Evolutionary conservation across 306 rosid species (phyloP), one percentile per base, ranked within the genome.

Genomic region (Prinsepia uniflora): DNA sequence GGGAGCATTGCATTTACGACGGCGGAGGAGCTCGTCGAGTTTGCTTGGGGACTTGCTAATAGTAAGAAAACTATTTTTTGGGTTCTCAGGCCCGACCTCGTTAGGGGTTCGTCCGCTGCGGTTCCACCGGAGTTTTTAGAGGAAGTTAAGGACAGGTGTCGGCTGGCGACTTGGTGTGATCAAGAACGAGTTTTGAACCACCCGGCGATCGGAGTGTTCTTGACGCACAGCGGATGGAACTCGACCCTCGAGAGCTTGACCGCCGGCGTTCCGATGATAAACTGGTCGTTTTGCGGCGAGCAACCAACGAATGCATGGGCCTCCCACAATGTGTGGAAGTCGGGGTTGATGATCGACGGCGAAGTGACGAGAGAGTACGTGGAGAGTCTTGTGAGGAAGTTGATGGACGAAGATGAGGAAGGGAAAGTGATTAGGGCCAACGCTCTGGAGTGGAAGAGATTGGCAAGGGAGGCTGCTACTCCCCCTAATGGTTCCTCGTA

Each of bases 221-320:
- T 91, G 68, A 88, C 92, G 0, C 96, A 91, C 42, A 76, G 72
- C 12, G 96, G 97, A 1, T 91, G 97, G 97, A 91, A 86, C 53
- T 91, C 96, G 5, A 88, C 92, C 0, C n/a, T 88, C 7, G 97
- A 91, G 76, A 88, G 92, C 43, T 5, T 88, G 9, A 49, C 83
- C 3, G 65, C 72, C 0, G 92, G 96, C 7, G 88, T 91, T 22
- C 88, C 92, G 1, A 76, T 88, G 84, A 54, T 86, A 4, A 86
- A 84, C 8, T 91, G 96, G 96, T 92, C 96, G 0, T 88, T 91
- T 59, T 88, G 85, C 7, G 92, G 88, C 0, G 92, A 90, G 65
- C 96, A 91, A 24, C 97, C 85, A 30, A 91, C 85, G 0, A 91
- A 91, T 76, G 88, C 89, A 10, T 10, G 86, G 7, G 88, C 70